These are phyloP conservation scores for Amorphotheca resinae DNA, from an alignment of 495 filamentous ascomycete genomes.

Conservation along the genomic window DNA sequence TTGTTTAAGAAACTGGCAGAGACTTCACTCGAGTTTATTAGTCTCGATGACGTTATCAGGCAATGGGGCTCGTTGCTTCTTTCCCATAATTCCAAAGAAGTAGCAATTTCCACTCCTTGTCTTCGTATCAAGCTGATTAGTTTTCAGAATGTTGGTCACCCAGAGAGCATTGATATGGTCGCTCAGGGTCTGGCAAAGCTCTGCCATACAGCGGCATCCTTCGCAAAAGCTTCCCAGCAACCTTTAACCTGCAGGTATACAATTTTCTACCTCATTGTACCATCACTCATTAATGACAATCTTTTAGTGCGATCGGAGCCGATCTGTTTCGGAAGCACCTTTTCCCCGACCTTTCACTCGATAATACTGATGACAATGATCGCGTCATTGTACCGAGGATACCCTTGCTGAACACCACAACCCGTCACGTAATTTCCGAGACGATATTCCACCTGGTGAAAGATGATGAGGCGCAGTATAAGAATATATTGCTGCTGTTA, in stretches of 20 bases:
- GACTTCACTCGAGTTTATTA: slow-evolving; percentile 33
- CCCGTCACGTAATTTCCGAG: slow-evolving; percentile 50
- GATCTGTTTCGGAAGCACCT: slow-evolving; percentile 55
- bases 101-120: background rate
- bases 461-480: slow-evolving; percentile 36
- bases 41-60: slow-evolving; percentile 37
- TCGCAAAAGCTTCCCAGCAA: slow-evolving; percentile 31
- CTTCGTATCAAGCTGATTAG: slow-evolving; percentile 1
- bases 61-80: slow-evolving; percentile 44
- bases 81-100: slow-evolving; percentile 28
- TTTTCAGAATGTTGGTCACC: slow-evolving; percentile 34
- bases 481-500: slow-evolving; percentile 38
- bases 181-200: slow-evolving; percentile 36
- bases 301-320: slow-evolving; percentile 36
- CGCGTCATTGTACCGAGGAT: slow-evolving; percentile 21
- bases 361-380: slow-evolving; percentile 10
- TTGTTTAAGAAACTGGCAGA: slow-evolving; percentile 45
- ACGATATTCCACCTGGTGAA: slow-evolving; percentile 49
- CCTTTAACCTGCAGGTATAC: slow-evolving; percentile 32
- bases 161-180: slow-evolving; percentile 33
- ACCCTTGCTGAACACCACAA: slow-evolving; percentile 40
- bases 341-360: slow-evolving; percentile 45
- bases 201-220: slow-evolving; percentile 33
- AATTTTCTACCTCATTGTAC: background rate
- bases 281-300: slow-evolving; percentile 2